Evolutionary conservation across 2,329 filamentous ascomycete genomes (phyloP).

Genomic region (Penicillium polonicum): DNA sequence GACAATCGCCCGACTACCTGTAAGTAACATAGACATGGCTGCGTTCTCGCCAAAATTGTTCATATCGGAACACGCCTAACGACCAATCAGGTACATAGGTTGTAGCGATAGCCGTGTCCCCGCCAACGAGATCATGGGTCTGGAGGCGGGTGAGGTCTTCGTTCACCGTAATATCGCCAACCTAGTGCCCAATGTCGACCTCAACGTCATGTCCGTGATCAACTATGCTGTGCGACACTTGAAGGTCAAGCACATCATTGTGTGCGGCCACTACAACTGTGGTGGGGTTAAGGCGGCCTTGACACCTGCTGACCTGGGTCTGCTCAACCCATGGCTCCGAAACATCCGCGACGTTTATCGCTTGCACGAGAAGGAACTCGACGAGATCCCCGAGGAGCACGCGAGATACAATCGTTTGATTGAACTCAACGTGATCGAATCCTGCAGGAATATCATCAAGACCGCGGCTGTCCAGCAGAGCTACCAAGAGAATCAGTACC

Average conservation of each 20-base stretch:
- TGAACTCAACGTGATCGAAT: conserved; percentile 34
- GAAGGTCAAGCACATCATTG: conserved; percentile 65
- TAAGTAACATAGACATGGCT: conserved; percentile 2
- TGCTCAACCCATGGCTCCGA: conserved; percentile 69
- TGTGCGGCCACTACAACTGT: conserved; percentile 68
- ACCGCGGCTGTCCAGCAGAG: conserved; percentile 60
- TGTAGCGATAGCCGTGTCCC: conserved; percentile 35
- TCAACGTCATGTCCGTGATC: conserved; percentile 34
- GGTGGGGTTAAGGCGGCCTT: conserved; percentile 63
- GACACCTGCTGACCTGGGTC: conserved; percentile 66
- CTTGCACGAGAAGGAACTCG: conserved; percentile 68
- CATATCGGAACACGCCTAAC: not conserved
- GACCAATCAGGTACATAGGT: conserved; percentile 33
- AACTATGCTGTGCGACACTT: conserved; percentile 35
- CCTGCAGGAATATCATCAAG: conserved; percentile 32
- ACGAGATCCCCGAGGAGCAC: conserved; percentile 22
- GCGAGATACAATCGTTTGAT: conserved; percentile 29
- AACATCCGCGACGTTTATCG: conserved; percentile 72
- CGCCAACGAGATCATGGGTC: conserved; percentile 35
- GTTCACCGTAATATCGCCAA: conserved; percentile 39
- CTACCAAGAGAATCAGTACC: conserved; percentile 62
- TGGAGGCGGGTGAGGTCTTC: conserved; percentile 35
- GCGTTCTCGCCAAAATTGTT: not conserved
- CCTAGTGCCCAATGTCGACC: conserved; percentile 31
- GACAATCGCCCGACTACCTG: conserved; percentile 69